Evolutionary conservation across 2,329 filamentous ascomycete genomes (phyloP).

Genomic region (Aureobasidium namibiae): DNA sequence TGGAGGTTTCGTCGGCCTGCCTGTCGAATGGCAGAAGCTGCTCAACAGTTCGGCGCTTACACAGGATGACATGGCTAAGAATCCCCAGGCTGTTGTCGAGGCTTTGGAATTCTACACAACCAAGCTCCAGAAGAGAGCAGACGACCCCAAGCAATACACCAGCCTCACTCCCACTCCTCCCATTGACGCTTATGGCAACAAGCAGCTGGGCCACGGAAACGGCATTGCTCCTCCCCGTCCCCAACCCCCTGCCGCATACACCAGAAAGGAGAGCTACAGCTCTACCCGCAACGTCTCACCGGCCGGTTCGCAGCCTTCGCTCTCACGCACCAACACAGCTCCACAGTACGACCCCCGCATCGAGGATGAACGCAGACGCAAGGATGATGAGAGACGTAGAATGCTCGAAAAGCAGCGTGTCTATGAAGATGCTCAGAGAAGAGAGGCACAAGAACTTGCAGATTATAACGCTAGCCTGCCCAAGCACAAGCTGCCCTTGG

Average conservation of each 20-base stretch:
- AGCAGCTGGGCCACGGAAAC: constrained; percentile 40
- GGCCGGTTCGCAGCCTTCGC: constrained; percentile 11
- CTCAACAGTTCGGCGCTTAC: constrained; percentile 95
- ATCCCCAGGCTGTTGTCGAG: constrained; percentile 62
- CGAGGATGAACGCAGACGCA: constrained; percentile 31
- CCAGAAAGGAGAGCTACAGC: constrained; percentile 38
- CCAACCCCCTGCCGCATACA: constrained; percentile 32
- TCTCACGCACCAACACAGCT: constrained; percentile 21
- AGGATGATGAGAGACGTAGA: constrained; percentile 32
- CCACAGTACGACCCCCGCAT: constrained; percentile 24
- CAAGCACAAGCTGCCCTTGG: constrained; percentile 68
- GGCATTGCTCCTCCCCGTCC: constrained; percentile 43
- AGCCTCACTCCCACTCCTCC: constrained; percentile 62
- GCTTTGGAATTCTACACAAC: constrained; percentile 81
- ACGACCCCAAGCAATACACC: constrained; percentile 61
- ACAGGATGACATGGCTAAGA: constrained; percentile 96
- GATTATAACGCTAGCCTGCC: constrained; percentile 86
- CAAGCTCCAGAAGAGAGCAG: constrained; percentile 62
- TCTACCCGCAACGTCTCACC: constrained; percentile 11
- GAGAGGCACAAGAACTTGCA: constrained; percentile 61
- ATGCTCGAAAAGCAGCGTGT: constrained; percentile 30
- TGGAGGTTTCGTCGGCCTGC: constrained; percentile 88
- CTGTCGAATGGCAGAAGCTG: constrained; percentile 93
- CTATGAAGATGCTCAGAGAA: constrained; percentile 37
- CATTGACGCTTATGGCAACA: constrained; percentile 35